Evolutionary conservation across 371 early-diverging fungal genomes (phyloP).

Genomic region (Caulochytrium protostelioides): DNA sequence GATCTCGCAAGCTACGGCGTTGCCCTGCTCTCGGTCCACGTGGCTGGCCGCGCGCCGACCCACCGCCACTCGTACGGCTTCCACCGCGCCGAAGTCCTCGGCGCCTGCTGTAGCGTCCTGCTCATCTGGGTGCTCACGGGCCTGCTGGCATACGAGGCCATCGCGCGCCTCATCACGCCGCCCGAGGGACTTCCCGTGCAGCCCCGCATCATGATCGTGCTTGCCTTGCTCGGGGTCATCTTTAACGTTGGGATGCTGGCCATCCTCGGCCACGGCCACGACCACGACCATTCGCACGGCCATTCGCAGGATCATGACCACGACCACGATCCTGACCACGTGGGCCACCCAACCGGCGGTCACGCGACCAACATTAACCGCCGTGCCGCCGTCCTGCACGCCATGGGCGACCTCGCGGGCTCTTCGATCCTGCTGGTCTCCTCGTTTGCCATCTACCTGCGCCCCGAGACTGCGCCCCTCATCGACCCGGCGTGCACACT

Average conservation of each 20-base stretch:
- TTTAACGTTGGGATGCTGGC: too few relatives aligned
- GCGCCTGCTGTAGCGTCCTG: conserved; percentile 15
- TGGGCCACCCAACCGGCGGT: too few relatives aligned
- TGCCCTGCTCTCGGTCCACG: conserved; percentile 4
- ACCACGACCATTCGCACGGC: too few relatives aligned
- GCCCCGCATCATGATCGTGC: too few relatives aligned
- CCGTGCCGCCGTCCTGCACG: too few relatives aligned
- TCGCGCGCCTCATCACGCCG: too few relatives aligned
- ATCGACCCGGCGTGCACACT: conserved; percentile 15
- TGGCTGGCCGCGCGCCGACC: conserved; percentile 3
- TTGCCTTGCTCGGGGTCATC: too few relatives aligned
- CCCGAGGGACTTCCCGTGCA: neutral
- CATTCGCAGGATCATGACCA: too few relatives aligned
- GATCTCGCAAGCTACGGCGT: conserved; percentile 9
- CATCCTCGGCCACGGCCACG: too few relatives aligned
- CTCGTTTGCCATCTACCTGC: conserved; percentile 9
- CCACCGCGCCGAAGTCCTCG: conserved; percentile 19
- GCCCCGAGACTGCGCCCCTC: conserved; percentile 7
- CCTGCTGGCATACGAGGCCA: conserved; percentile 10
- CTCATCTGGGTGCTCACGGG: conserved; percentile 19
- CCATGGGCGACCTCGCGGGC: too few relatives aligned
- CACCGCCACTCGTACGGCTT: conserved; percentile 15
- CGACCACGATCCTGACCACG: too few relatives aligned
- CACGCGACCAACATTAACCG: too few relatives aligned
- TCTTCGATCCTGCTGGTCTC: conserved; percentile 14